A percentile compares a stretch with the other conserved stretches of the same genome.
phyloP scores from a whole-genome alignment of 2,329 filamentous ascomycete species.

The Cytospora chrysosperma region DNA sequence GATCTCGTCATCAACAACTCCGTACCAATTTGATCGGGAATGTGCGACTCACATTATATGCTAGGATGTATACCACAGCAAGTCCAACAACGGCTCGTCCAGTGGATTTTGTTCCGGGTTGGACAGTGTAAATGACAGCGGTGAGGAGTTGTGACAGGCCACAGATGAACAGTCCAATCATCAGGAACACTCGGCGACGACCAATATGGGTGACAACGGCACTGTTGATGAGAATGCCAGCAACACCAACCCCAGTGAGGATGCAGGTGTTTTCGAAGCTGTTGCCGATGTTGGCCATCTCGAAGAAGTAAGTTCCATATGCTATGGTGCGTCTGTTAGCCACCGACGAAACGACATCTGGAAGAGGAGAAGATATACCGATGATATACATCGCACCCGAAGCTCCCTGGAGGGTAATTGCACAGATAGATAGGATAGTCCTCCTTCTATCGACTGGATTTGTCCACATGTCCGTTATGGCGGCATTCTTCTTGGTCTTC shows the following conservation, averaged over 20 bases:
- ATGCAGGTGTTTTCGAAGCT: slow-evolving; percentile 59
- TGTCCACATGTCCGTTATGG: slow-evolving; percentile 47
- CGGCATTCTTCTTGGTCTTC: slow-evolving; percentile 33
- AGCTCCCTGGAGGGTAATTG: slow-evolving; percentile 51
- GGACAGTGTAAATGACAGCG: slow-evolving; percentile 49
- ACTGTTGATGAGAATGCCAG: slow-evolving; percentile 55
- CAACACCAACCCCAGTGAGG: slow-evolving; percentile 51
- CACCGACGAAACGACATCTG: background rate
- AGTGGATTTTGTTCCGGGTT: slow-evolving; percentile 37
- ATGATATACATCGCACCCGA: slow-evolving; percentile 45
- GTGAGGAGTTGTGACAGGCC: slow-evolving; percentile 54
- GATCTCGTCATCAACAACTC: background rate
- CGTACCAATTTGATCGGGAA: background rate
- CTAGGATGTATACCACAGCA: slow-evolving; percentile 52
- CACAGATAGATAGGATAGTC: slow-evolving; percentile 47
- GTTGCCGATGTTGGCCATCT: slow-evolving; percentile 55
- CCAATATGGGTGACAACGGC: slow-evolving; percentile 53
- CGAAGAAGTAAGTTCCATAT: slow-evolving; percentile 59
- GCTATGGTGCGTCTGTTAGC: slow-evolving; percentile 37
- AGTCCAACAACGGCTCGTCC: slow-evolving; percentile 52
- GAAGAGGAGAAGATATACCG: slow-evolving; percentile 34
- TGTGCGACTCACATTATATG: slow-evolving; percentile 43
- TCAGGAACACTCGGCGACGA: slow-evolving; percentile 53
- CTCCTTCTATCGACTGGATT: slow-evolving; percentile 53
- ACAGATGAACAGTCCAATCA: slow-evolving; percentile 49